Percentiles rank a stretch among this genome's conserved stretches.
These are phyloP conservation scores for Massarina eburnea DNA, from an alignment of 2,329 filamentous ascomycete species.

Conservation along the genomic window DNA sequence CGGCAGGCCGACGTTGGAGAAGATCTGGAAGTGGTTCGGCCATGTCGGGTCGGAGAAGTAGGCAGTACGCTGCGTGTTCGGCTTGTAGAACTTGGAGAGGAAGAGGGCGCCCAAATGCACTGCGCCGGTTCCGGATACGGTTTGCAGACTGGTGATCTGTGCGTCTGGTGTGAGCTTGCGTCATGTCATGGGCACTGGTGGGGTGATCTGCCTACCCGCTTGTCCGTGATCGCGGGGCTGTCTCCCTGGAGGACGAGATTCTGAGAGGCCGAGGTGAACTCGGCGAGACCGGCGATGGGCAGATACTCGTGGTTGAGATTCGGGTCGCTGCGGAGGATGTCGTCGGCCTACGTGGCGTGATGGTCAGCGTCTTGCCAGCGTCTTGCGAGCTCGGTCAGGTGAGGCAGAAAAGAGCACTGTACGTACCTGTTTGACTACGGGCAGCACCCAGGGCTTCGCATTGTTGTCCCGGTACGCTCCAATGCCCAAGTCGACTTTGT, in stretches of 20 bases:
- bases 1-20: conserved; percentile 80
- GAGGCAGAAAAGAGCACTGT: too few relatives aligned
- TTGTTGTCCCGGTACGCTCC: conserved; percentile 94
- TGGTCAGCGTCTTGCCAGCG: conserved; percentile 15
- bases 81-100: conserved; percentile 84
- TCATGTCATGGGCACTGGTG: conserved; percentile 16
- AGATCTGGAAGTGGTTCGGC: conserved; percentile 99
- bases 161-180: conserved; percentile 25
- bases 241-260: conserved; percentile 82
- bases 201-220: conserved; percentile 59
- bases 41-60: conserved; percentile 96
- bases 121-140: conserved; percentile 95
- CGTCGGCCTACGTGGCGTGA: conserved; percentile 70
- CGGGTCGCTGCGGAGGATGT: conserved; percentile 83
- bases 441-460: conserved; percentile 95
- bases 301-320: conserved; percentile 97
- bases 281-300: conserved; percentile 83
- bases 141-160: conserved; percentile 76
- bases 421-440: conserved; percentile 90
- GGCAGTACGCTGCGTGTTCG: conserved; percentile 66
- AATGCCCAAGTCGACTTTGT: conserved; percentile 94
- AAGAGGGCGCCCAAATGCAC: conserved; percentile 93
- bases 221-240: conserved; percentile 80
- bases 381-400: too few relatives aligned
- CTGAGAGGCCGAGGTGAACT: conserved; percentile 86